A percentile compares a stretch with the other conserved stretches of the same genome.
phyloP scores from a whole-genome alignment of 2,329 filamentous ascomycete genomes.

The Salinomyces thailandicus region DNA sequence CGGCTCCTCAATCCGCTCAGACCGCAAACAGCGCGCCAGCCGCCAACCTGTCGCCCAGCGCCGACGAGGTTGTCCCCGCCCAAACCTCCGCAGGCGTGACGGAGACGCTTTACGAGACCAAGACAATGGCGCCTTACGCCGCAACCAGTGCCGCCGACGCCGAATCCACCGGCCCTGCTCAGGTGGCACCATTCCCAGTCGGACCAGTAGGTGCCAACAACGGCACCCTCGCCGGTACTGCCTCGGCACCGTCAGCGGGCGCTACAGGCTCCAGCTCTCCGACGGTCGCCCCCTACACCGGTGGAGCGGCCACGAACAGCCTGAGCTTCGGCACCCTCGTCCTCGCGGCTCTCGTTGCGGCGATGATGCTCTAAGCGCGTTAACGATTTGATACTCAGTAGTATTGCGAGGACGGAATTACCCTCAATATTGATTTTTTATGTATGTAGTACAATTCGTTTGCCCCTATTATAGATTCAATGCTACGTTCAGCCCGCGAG shows the following conservation, averaged over 20 bases:
- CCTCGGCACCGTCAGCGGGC: not conserved
- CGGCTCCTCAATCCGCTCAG: too few relatives aligned
- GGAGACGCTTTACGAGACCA: slow-evolving; percentile 1
- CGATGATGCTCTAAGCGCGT: not conserved
- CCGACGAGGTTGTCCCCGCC: too few relatives aligned
- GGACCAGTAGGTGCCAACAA: not conserved
- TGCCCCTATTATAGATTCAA: too few relatives aligned
- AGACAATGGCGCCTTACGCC: slow-evolving; percentile 1
- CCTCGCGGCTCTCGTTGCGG: slow-evolving; percentile 2
- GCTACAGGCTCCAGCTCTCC: not conserved
- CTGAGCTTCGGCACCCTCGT: slow-evolving; percentile 2
- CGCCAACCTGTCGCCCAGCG: too few relatives aligned
- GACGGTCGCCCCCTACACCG: slow-evolving; percentile 3
- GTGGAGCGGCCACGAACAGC: slow-evolving; percentile 1
- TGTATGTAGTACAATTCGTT: too few relatives aligned
- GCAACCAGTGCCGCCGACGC: not conserved
- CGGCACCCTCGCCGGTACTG: not conserved
- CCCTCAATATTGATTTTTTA: too few relatives aligned
- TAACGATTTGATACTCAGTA: too few relatives aligned
- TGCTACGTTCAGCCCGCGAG: too few relatives aligned
- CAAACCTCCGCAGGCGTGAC: not conserved
- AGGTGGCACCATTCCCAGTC: not conserved
- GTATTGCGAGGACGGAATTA: too few relatives aligned
- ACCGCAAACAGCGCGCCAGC: too few relatives aligned
- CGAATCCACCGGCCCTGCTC: not conserved